Percentiles rank a stretch among this genome's conserved stretches.
Conservation (phyloP, 345 rosid genomes). For the Eucalyptus pauciflora region DNA sequence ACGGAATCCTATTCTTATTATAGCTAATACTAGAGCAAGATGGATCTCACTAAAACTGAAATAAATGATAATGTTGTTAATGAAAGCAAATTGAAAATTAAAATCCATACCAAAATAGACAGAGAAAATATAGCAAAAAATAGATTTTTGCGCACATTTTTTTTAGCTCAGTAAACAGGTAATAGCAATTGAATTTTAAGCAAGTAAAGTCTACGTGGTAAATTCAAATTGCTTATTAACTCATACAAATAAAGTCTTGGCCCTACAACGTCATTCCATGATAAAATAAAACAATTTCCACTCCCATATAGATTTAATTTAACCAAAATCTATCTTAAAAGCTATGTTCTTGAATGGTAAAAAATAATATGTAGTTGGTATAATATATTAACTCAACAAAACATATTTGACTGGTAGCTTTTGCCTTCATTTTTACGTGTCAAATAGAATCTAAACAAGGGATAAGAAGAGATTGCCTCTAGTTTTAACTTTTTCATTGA, state of each 20-base stretch:
- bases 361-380: neutral
- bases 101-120: neutral
- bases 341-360: neutral
- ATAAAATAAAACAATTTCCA: neutral
- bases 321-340: too few species aligned
- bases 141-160: too few species aligned
- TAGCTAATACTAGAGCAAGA: neutral
- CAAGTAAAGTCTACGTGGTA: neutral
- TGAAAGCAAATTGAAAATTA: neutral
- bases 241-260: neutral
- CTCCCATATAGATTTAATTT: neutral
- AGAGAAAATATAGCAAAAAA: neutral
- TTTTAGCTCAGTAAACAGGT: neutral
- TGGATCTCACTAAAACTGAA: neutral
- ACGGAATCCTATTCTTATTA: neutral
- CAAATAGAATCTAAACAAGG: neutral
- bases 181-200: neutral
- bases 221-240: neutral
- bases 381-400: neutral
- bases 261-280: neutral
- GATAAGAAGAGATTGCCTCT: neutral
- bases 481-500: neutral
- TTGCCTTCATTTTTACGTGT: neutral
- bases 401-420: neutral
- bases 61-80: neutral